Base-by-base conservation (phyloP, 352 stramenopile species). In the Salisapilia sapeloensis region DNA sequence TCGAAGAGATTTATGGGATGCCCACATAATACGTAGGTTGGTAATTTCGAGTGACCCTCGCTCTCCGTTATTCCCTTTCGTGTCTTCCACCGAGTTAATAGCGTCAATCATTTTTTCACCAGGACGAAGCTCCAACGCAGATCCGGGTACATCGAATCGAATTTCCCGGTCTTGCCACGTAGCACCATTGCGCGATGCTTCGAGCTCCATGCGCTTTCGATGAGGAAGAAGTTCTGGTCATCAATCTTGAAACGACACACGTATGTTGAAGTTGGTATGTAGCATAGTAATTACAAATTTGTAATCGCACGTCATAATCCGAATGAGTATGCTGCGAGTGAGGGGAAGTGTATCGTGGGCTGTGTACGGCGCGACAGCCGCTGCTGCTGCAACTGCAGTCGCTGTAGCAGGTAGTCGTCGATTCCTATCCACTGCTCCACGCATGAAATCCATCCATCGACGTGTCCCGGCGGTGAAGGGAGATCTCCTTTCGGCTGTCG, bases 31-130 rank as follows among this genome's bases (percentile, higher is more conserved):
- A 24, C 85, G 50, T 46, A 96, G 45, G 48, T 95, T 96, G n/a
- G 84, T 95, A 42, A 96, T 83, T 40, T 86, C 56, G 5, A 95
- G 53, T 16, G 60, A 76, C 8, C 80, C 85, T 41, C 78, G 60
- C 31, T 93, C 78, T 44, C 85, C 85, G 50, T 95, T 95, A 58
- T 96, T 96, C 24, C 82, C 85, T 49, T 96, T 96, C 7, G 85
- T 96, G 46, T 96, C 85, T 44, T 96, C 85, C 6, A 96, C 85
- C 8, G 70, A 92, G 52, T 95, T 95, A 53, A 96, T 96, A 33
- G 69, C 64, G 48, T 96, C 85, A 26, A 94, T 82, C 11, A 82
- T 42, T 9, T 56, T 49, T 44, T 94, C 78, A 21, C 80, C 79
- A 31, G 77, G 79, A 33, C 76, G 65, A n/a, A 76, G 44, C 19